Evolutionary conservation across 1,284 basidiomycete species (phyloP).

Genomic region (Ustanciosporium gigantosporum): DNA sequence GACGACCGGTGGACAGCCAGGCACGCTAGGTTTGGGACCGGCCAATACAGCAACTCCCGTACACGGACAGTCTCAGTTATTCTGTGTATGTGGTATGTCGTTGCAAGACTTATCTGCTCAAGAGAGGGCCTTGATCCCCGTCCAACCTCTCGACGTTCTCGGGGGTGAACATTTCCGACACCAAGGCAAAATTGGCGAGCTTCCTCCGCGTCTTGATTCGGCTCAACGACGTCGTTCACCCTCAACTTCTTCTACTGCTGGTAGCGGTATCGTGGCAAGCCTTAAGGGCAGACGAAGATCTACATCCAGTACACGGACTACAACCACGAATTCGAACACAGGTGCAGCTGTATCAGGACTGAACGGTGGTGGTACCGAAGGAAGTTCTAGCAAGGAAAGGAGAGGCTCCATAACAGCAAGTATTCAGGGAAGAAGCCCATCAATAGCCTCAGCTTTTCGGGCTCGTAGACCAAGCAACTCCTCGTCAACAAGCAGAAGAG

Average conservation of each 20-base stretch:
- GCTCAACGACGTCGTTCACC: conserved; percentile 6
- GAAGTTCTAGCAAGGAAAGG: conserved; percentile 1
- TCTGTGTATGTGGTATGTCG: conserved; percentile 60
- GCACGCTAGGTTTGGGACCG: conserved; percentile 1
- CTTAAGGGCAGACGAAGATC: conserved; percentile 16
- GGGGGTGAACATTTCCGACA: conserved; percentile 37
- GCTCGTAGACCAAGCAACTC: conserved; percentile 9
- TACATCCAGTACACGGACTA: conserved; percentile 17
- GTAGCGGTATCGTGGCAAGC: conserved; percentile 20
- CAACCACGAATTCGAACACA: background rate
- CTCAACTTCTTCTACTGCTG: conserved; percentile 1
- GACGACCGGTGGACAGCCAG: background rate
- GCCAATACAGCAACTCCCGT: conserved; percentile 37
- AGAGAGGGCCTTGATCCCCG: conserved; percentile 53
- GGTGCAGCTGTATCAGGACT: background rate
- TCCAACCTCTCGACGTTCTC: conserved; percentile 33
- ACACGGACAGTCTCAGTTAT: conserved; percentile 47
- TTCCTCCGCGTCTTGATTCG: conserved; percentile 20
- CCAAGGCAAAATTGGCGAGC: conserved; percentile 56
- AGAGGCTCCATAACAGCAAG: conserved; percentile 14
- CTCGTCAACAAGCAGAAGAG: background rate
- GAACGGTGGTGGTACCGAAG: background rate
- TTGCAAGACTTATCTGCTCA: conserved; percentile 50
- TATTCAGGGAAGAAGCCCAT: conserved; percentile 19
- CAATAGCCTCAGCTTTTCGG: conserved; percentile 9